Evolutionary conservation across 345 rosid genomes (phyloP), one percentile per base, ranked within the genome.

Genomic region (Litchi chinensis): DNA sequence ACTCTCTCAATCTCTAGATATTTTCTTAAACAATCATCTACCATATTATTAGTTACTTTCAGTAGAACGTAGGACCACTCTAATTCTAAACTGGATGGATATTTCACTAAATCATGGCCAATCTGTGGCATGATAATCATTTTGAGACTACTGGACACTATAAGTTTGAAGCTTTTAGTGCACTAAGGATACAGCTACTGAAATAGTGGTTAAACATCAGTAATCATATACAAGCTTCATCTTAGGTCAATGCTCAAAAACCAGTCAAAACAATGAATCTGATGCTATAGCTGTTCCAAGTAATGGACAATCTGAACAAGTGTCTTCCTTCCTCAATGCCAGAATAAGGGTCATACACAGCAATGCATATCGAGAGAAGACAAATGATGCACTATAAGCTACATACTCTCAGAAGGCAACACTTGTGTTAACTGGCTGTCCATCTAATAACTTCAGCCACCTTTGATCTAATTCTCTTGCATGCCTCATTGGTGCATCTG

Each of bases 381-480:
- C 26, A 56, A 16, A 48, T 32, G 11, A 68, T 48, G 50, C 78
- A 70, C 50, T 73, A 59, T 16, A 24, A 39, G 75, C 67, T 16
- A 73, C 52, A 43, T 56, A 40, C 76, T 65, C 37, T 40, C 44
- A 46, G 62, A 54, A 65, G 13, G 26, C 40, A 69, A 65, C 44
- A 28, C 28, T 68, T 48, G 68, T 8, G 78, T 28, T 54, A 54
- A 83, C 19, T 73, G 59, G 63, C 40, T 62, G 69, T 13, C 21
- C 62, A 65, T 54, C 70, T 64, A 79, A 52, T 62, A 54, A 75
- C 80, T 70, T 75, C 46, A 65, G 70, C 52, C 70, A 69, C 75
- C 46, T 74, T 73, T 64, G 68, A 63, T 71, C 72, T 40, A 63
- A 76, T 62, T 50, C 78, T 79, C 80, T 69, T 16, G 79, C 64